These are phyloP conservation scores for Yueomyces sinensis DNA, from an alignment of 805 yeast species.

Conservation along the genomic window DNA sequence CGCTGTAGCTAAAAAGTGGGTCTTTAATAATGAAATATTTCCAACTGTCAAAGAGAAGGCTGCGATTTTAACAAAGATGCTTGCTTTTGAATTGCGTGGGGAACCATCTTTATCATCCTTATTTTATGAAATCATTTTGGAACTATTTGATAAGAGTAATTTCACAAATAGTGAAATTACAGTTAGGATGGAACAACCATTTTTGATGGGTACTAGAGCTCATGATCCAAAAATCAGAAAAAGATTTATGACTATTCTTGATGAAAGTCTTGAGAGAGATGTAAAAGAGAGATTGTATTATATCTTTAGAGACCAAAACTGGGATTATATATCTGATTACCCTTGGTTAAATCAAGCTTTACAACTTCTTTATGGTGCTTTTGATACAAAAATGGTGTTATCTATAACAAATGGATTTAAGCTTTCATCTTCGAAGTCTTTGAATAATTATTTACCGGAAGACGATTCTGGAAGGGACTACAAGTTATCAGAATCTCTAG, in stretches of 20 bases:
- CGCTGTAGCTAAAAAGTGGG: conserved; percentile 76
- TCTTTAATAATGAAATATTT: conserved; percentile 72
- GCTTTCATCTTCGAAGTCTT: conserved; percentile 30
- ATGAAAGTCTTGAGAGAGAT: conserved; percentile 64
- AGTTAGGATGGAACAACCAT: conserved; percentile 92
- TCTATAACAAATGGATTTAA: conserved; percentile 36
- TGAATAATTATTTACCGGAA: conserved; percentile 8
- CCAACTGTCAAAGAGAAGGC: conserved; percentile 96
- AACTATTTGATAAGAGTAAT: conserved; percentile 69
- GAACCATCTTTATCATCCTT: conserved; percentile 65
- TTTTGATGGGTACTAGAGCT: conserved; percentile 81
- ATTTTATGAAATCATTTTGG: conserved; percentile 77
- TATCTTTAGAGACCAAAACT: conserved; percentile 86
- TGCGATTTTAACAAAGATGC: conserved; percentile 84
- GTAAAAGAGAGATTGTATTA: conserved; percentile 71
- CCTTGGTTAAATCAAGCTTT: conserved; percentile 93
- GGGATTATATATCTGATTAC: conserved; percentile 90
- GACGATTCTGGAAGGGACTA: conserved; percentile 4
- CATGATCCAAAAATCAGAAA: conserved; percentile 63
- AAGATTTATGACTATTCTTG: conserved; percentile 66
- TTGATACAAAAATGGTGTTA: conserved; percentile 38
- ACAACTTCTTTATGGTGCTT: conserved; percentile 71
- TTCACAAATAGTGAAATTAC: conserved; percentile 79
- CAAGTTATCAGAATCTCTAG: conserved; percentile 9
- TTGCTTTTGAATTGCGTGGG: conserved; percentile 80